Conservation (phyloP, 306 rosid species). For the Glycyrrhiza uralensis region DNA sequence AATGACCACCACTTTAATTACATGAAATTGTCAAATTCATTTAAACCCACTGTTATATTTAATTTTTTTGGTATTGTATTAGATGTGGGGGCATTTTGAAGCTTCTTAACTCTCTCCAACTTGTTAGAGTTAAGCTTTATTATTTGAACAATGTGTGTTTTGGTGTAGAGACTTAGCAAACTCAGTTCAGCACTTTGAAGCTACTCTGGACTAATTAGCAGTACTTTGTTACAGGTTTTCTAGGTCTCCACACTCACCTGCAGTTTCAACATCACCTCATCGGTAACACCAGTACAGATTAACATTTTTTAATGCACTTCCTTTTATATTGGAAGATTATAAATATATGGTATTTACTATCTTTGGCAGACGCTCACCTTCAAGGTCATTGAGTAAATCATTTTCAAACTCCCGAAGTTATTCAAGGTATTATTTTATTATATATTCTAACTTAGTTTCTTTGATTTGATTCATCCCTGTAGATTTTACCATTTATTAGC, state of each 20-base stretch:
- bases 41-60: neutral
- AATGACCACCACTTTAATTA: neutral
- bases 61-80: neutral
- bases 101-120: neutral
- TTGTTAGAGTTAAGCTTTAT: neutral
- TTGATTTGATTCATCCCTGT: neutral
- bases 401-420: constrained; percentile 50
- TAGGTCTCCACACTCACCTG: constrained; percentile 49
- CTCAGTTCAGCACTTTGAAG: neutral
- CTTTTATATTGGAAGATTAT: neutral
- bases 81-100: neutral
- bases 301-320: neutral
- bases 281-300: constrained; percentile 33
- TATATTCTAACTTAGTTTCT: neutral
- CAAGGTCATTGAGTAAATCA: constrained; percentile 56
- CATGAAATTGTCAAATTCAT: neutral
- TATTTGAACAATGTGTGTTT: neutral
- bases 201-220: constrained; percentile 11
- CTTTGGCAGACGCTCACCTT: constrained; percentile 41
- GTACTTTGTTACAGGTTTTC: constrained; percentile 37
- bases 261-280: constrained; percentile 39
- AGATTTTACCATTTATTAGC: neutral
- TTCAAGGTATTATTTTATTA: constrained; percentile 41
- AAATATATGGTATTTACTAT: neutral
- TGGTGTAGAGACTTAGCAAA: neutral